These are phyloP conservation scores for Calocybe gangraenosa DNA, from an alignment of 768 basidiomycete species.

Conservation along the genomic window DNA sequence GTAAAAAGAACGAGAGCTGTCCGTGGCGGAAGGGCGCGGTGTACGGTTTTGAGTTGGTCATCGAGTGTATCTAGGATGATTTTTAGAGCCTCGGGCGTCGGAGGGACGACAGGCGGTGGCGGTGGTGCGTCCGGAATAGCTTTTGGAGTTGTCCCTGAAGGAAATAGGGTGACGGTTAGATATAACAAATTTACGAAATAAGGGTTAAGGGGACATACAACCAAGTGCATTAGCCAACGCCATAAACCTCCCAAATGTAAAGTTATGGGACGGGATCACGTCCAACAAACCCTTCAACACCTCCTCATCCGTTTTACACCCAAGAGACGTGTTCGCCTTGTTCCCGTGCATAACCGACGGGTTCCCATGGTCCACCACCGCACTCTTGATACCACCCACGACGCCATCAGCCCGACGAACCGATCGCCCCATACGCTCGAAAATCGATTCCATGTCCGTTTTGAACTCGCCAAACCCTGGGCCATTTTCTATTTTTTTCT, in stretches of 20 bases:
- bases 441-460: conserved; percentile 81
- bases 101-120: conserved; percentile 24
- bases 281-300: conserved; percentile 67
- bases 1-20: conserved; percentile 85
- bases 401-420: conserved; percentile 30
- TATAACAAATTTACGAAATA: background rate
- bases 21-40: conserved; percentile 66
- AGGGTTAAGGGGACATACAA: conserved; percentile 48
- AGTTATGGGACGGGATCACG: conserved; percentile 62
- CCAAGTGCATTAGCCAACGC: conserved; percentile 75
- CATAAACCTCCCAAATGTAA: conserved; percentile 82
- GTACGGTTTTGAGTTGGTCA: conserved; percentile 53
- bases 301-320: conserved; percentile 76
- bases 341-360: conserved; percentile 80
- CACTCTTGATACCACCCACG: conserved; percentile 44
- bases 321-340: conserved; percentile 73
- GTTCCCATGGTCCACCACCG: conserved; percentile 85
- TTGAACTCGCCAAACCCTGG: conserved; percentile 83
- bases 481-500: conserved; percentile 76
- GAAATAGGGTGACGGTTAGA: background rate
- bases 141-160: conserved; percentile 61
- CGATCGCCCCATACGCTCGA: conserved; percentile 74
- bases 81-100: conserved; percentile 29
- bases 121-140: conserved; percentile 31
- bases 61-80: conserved; percentile 51